phyloP scores from a whole-genome alignment of 129 eudicot genomes.

The Dittrichia graveolens region DNA sequence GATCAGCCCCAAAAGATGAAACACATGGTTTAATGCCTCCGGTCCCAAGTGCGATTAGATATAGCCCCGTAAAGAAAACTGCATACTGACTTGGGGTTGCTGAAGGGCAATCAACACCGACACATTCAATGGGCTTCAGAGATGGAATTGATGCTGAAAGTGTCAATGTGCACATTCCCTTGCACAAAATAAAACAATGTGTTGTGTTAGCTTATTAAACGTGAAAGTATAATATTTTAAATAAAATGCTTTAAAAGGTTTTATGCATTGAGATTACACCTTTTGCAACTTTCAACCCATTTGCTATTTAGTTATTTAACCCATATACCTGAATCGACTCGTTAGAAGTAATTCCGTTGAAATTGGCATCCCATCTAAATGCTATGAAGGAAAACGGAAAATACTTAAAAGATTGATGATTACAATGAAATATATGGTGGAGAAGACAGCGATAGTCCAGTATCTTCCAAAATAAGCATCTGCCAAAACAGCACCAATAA shows the following conservation, averaged over 20 bases:
- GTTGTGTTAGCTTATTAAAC: background rate
- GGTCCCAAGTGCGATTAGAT: slow-evolving; percentile 85
- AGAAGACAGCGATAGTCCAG: slow-evolving; percentile 86
- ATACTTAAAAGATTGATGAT: background rate
- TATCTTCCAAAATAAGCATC: slow-evolving; percentile 95
- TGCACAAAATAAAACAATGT: slow-evolving; percentile 2
- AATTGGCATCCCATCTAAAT: background rate
- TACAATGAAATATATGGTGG: slow-evolving; percentile 79
- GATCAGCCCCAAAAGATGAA: slow-evolving; percentile 95
- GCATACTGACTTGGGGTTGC: slow-evolving; percentile 67
- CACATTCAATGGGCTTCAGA: slow-evolving; percentile 73
- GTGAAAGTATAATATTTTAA: too few relatives aligned
- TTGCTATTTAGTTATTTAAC: too few relatives aligned
- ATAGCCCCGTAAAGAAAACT: slow-evolving; percentile 69
- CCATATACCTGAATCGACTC: background rate
- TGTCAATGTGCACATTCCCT: slow-evolving; percentile 83
- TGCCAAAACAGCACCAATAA: slow-evolving; percentile 85
- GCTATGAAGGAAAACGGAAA: background rate
- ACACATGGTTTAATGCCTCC: slow-evolving; percentile 97
- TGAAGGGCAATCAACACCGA: slow-evolving; percentile 58
- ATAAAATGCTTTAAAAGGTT: background rate
- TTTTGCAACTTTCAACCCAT: background rate
- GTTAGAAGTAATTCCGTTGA: background rate
- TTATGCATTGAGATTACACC: background rate
- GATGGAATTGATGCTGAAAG: slow-evolving; percentile 72